phyloP scores from a whole-genome alignment of 371 early-diverging fungal genomes.

The Saksenaea vasiformis region DNA sequence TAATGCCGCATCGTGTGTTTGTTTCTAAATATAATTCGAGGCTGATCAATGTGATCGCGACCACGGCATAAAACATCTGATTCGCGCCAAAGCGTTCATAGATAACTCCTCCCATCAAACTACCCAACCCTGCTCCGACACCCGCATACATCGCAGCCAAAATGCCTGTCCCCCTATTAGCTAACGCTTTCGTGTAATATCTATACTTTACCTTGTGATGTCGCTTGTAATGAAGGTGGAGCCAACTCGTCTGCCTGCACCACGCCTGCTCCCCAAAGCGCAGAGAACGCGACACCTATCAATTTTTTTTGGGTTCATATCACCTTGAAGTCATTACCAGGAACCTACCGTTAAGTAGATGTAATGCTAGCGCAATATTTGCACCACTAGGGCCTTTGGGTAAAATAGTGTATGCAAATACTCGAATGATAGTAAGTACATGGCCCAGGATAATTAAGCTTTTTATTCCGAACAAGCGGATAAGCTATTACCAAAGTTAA shows the following conservation, averaged over 20 bases:
- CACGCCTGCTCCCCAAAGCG: conserved; percentile 57
- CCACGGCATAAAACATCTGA: conserved; percentile 52
- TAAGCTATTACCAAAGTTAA: conserved; percentile 29
- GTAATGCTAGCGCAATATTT: conserved; percentile 44
- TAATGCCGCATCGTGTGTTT: conserved; percentile 48
- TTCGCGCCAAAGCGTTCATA: conserved; percentile 47
- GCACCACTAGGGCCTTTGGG: conserved; percentile 52
- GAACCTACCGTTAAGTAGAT: conserved; percentile 41
- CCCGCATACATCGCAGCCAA: conserved; percentile 59
- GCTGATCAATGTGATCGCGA: conserved; percentile 36
- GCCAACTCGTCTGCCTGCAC: conserved; percentile 56
- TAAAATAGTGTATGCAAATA: conserved; percentile 51
- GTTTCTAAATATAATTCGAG: conserved; percentile 49
- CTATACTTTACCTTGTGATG: conserved; percentile 43
- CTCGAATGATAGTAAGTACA: conserved; percentile 47
- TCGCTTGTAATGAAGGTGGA: conserved; percentile 54
- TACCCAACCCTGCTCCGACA: conserved; percentile 50
- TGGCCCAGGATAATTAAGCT: conserved; percentile 51
- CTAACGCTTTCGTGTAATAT: neutral
- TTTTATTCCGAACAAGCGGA: conserved; percentile 49
- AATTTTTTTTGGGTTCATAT: no score
- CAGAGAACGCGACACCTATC: conserved; percentile 49
- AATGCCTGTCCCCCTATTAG: conserved; percentile 21
- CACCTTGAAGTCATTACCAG: no score
- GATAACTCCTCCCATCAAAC: conserved; percentile 47